Evolutionary conservation across 345 rosid species (phyloP), one percentile per base, ranked within the genome.

Genomic region (Gossypium australe): DNA sequence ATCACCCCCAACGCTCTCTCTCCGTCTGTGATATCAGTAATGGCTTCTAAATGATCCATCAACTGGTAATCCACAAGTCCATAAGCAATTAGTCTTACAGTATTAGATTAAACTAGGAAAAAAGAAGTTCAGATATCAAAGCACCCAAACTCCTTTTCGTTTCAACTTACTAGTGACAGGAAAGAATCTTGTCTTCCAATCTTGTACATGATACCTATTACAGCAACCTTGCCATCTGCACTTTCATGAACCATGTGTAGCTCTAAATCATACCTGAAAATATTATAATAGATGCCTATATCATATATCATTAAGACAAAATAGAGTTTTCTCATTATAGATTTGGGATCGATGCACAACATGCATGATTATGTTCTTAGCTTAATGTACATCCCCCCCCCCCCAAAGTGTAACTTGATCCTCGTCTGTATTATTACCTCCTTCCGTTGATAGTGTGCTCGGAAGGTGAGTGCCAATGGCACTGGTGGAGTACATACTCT

Each of bases 201-300:
- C 61, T 73, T 87, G 85, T 92, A 94, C 83, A 92, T 64, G 67
- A 90, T 79, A 72, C 93, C 89, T 22, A 94, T 79, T 14, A 94
- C 98, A 13, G 94, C 92, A 62, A 71, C 22, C 48, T 81, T 76
- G 38, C 94, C 98, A 58, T 83, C 82, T 11, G 49, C 61, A 77
- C 86, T 89, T 78, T 90, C 85, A 25, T 94, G 98, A 73, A 94
- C 97, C 94, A 94, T 58, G 59, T 94, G 98, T 2, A 77, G 76
- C 82, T 94, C 98, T 12, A 89, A 48, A 76, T 73, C 97, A 66
- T 80, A 87, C 67, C 98, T 91, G 79, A 3, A 61, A 61, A 71
- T 5, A 5, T 34, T 34, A 5, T 34, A 34, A 34, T 5, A 0
- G 7, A 34, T 34, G 7, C 41, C 41, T 5, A 34, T 5, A 34